These are phyloP conservation scores for Phytopythium boreale DNA, from an alignment of 352 stramenopile species.

Conservation along the genomic window DNA sequence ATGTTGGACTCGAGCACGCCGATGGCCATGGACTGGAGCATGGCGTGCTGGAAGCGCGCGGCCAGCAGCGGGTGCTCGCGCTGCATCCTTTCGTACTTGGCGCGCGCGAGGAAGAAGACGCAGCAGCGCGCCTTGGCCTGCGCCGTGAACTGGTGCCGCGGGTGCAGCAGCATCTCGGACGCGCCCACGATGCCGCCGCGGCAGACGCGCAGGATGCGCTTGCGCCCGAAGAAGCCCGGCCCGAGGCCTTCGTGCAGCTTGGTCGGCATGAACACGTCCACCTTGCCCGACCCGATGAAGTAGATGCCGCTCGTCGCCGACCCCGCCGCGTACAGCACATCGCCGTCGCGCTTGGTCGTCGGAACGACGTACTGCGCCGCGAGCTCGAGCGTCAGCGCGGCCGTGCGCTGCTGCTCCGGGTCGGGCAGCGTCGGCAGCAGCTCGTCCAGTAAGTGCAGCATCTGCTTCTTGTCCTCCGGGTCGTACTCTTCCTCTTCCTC, in stretches of 20 bases:
- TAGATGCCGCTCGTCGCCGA: constrained; percentile 62
- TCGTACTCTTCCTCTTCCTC: constrained; percentile 21
- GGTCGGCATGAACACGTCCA: constrained; percentile 83
- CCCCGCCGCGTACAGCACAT: constrained; percentile 71
- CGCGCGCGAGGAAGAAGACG: constrained; percentile 81
- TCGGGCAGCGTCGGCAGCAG: constrained; percentile 37
- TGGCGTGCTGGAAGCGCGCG: constrained; percentile 78
- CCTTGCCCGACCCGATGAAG: constrained; percentile 82
- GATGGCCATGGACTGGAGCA: constrained; percentile 83
- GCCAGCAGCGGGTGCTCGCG: constrained; percentile 58
- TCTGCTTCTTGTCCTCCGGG: constrained; percentile 3
- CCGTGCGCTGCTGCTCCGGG: constrained; percentile 9
- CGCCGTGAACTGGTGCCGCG: constrained; percentile 79
- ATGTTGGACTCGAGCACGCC: constrained; percentile 85
- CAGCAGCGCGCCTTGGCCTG: constrained; percentile 61
- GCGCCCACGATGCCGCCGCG: constrained; percentile 77
- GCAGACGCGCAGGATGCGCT: constrained; percentile 79
- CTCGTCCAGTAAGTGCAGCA: constrained; percentile 60
- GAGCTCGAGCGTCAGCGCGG: constrained; percentile 52
- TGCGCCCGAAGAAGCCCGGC: constrained; percentile 69
- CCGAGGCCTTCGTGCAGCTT: constrained; percentile 78
- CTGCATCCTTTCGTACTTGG: constrained; percentile 72
- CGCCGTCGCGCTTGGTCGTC: constrained; percentile 48
- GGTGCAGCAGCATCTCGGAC: constrained; percentile 78
- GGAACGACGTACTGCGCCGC: constrained; percentile 73